Percentiles rank a stretch among this genome's conserved stretches.
Evolutionary conservation across 2,329 filamentous ascomycete species (phyloP).

Genomic region (Epichloe elymi): DNA sequence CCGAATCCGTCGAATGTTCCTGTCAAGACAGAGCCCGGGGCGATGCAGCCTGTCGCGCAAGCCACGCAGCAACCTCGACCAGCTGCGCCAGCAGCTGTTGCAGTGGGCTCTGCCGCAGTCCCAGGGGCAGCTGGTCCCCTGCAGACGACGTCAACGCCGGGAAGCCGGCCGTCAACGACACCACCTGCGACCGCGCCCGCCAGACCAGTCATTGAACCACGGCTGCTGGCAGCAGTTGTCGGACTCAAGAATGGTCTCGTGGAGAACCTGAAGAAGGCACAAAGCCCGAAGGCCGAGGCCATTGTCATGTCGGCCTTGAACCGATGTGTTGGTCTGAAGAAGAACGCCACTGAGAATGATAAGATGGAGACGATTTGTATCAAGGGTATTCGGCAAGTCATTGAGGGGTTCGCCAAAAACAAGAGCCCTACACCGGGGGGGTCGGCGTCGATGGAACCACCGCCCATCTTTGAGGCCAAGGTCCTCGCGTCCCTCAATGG

Average conservation of each 20-base stretch:
- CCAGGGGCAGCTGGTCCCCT: slow-evolving; percentile 5
- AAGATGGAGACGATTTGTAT: slow-evolving; percentile 34
- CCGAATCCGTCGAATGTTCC: slow-evolving; percentile 14
- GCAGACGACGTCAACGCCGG: slow-evolving; percentile 7
- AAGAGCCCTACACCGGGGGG: slow-evolving; percentile 21
- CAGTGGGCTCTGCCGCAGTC: neutral
- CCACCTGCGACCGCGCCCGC: slow-evolving; percentile 14
- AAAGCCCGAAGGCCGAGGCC: slow-evolving; percentile 29
- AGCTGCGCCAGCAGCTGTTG: slow-evolving; percentile 4
- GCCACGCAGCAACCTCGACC: slow-evolving; percentile 10
- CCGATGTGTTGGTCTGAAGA: slow-evolving; percentile 35
- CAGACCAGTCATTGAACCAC: slow-evolving; percentile 30
- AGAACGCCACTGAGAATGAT: slow-evolving; percentile 29
- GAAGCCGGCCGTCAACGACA: slow-evolving; percentile 14
- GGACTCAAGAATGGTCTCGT: slow-evolving; percentile 34
- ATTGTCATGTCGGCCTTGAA: slow-evolving; percentile 41
- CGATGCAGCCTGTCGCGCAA: slow-evolving; percentile 5
- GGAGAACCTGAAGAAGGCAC: slow-evolving; percentile 30
- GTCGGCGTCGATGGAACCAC: slow-evolving; percentile 13
- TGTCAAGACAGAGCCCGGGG: slow-evolving; percentile 19
- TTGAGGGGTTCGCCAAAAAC: slow-evolving; percentile 28
- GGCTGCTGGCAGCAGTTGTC: slow-evolving; percentile 28
- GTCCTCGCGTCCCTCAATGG: slow-evolving; percentile 28
- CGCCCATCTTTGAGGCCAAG: slow-evolving; percentile 24
- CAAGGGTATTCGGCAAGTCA: slow-evolving; percentile 28